Conservation (phyloP, 768 basidiomycete species). For the Daedaleopsis nitida region DNA sequence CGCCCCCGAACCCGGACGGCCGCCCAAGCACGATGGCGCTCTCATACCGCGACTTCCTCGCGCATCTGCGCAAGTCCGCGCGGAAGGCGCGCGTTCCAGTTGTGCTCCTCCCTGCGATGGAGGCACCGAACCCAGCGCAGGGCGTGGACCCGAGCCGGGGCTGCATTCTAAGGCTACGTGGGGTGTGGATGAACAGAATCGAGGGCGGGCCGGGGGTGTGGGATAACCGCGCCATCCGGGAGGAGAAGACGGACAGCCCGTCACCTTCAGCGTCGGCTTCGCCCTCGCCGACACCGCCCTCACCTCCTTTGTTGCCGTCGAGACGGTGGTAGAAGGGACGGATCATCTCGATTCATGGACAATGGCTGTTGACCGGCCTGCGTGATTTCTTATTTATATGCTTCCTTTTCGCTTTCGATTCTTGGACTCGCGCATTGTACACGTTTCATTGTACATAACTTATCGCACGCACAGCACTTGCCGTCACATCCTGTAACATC, state of each 20-base stretch:
- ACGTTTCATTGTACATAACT: too few species aligned
- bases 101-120: constrained; percentile 8
- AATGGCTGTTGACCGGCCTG: not conserved
- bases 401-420: not conserved
- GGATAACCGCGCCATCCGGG: not conserved
- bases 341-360: not conserved
- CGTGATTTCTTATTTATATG: not conserved
- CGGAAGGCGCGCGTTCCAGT: constrained; percentile 11
- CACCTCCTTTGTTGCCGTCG: not conserved
- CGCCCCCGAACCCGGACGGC: not conserved
- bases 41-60: constrained; percentile 11
- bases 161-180: constrained; percentile 6
- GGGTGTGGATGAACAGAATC: not conserved
- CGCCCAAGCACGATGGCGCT: constrained; percentile 1
- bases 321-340: not conserved
- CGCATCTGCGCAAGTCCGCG: constrained; percentile 4
- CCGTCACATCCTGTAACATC: too few species aligned
- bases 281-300: not conserved
- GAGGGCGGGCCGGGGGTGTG: not conserved
- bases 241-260: not conserved
- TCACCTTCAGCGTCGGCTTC: not conserved
- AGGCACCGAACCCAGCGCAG: not conserved
- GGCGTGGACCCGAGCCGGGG: constrained; percentile 4
- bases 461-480: too few species aligned
- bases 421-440: not conserved